phyloP scores from a whole-genome alignment of 305 asterid species.

The Fraxinus latifolia region DNA sequence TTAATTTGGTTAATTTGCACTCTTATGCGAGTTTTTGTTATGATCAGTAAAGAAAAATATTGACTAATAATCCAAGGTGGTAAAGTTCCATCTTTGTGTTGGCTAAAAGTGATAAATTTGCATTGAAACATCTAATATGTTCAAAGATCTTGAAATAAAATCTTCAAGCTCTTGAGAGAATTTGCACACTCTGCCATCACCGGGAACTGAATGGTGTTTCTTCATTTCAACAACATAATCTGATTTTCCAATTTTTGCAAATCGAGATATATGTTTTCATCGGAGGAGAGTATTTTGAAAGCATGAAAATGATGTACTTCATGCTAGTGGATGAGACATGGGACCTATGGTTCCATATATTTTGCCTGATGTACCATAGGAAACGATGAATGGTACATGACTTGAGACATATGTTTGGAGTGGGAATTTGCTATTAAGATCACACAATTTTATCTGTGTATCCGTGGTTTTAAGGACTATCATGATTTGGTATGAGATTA shows the following conservation, averaged over 20 bases:
- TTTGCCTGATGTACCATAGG: background rate
- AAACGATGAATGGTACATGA: background rate
- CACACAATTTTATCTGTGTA: background rate
- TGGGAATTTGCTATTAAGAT: background rate
- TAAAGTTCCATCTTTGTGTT: background rate
- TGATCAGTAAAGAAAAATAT: background rate
- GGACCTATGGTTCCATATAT: background rate
- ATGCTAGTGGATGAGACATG: background rate
- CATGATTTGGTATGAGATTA: background rate
- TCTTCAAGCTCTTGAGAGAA: slow-evolving; percentile 1
- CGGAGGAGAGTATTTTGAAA: background rate
- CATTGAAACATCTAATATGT: background rate
- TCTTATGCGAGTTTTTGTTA: background rate
- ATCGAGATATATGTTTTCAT: background rate
- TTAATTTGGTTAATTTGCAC: background rate
- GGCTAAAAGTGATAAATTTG: slow-evolving; percentile 1
- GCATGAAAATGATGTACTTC: background rate
- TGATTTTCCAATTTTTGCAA: background rate
- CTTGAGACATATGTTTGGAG: background rate
- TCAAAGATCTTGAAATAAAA: background rate
- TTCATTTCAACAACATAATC: background rate
- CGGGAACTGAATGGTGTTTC: background rate
- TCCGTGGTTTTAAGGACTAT: background rate
- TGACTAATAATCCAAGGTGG: background rate
- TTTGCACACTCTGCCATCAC: background rate